Base-by-base conservation (phyloP, 441 rosid species). In the Theobroma grandiflorum region DNA sequence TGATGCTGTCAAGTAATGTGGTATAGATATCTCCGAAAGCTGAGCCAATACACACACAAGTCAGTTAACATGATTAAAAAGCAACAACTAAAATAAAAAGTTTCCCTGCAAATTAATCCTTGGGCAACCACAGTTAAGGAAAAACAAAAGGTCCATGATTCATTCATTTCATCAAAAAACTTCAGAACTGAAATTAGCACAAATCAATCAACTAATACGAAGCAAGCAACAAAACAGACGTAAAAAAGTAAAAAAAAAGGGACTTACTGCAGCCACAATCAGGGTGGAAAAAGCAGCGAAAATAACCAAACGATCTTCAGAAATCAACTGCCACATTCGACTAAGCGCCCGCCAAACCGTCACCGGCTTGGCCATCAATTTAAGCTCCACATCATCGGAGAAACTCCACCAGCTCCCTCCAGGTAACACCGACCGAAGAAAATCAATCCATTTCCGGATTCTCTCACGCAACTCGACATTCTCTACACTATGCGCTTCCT, bases 401-500 rank as follows among this genome's bases (percentile, higher is more conserved):
- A 95, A 89, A 69, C 91, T 87, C 99, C 98, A 93, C 98, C 98
- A 96, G 69, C 89, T 88, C 71, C 99, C 99, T 8, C 98, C 98
- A 16, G 98, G 99, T 72, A 93, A 67, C 66, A 95, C 76, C 45
- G 95, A 90, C 15, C 87, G 87, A 35, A 91, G 81, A 72, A 89
- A 87, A 68, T 75, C 86, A 22, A 93, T 59, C 85, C 89, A 91
- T 74, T 85, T 84, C 63, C 88, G 76, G 71, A 92, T 82, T 81
- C 85, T 88, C 83, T 82, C 88, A 11, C 82, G 77, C 26, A 86
- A 59, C 73, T 91, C 94, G 35, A 62, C 81, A 43, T 82, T 81
- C 20, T 75, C 86, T 35, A 76, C 87, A 22, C 16, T 59, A 53
- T 70, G 57, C 78, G 72, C 87, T 76, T 72, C 83, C 72, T 81